These are phyloP conservation scores for Daldinia concentrica DNA, from an alignment of 495 filamentous ascomycete species.

Conservation along the genomic window DNA sequence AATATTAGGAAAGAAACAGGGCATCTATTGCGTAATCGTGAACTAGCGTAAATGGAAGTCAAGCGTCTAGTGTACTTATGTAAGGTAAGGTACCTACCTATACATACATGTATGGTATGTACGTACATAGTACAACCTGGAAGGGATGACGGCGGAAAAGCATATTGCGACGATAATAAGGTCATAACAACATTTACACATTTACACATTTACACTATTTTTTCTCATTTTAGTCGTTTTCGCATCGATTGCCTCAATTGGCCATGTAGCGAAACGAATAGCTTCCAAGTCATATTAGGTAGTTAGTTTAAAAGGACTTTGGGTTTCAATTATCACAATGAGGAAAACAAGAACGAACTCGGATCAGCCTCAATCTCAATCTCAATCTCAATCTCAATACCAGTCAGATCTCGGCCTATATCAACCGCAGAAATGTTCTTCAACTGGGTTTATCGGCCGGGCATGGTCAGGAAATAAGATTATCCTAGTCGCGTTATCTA, in stretches of 20 bases:
- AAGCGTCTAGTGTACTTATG: too few relatives aligned
- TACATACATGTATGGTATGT: too few relatives aligned
- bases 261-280: not conserved
- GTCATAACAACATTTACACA: not conserved
- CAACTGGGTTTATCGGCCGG: not conserved
- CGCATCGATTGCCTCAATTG: not conserved
- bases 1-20: constrained; percentile 8
- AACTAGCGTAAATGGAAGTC: not conserved
- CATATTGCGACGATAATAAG: not conserved
- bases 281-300: not conserved
- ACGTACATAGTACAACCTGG: not conserved
- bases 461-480: constrained; percentile 16
- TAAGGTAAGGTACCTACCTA: too few relatives aligned
- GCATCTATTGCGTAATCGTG: constrained; percentile 23
- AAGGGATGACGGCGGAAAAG: constrained; percentile 10
- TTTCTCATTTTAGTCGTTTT: not conserved
- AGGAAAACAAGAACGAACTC: constrained; percentile 16
- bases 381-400: constrained; percentile 2
- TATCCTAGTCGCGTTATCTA: constrained; percentile 32
- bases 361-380: constrained; percentile 8
- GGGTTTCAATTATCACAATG: not conserved
- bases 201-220: not conserved
- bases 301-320: not conserved
- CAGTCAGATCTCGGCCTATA: constrained; percentile 1
- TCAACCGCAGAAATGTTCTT: not conserved